Conservation (phyloP, 805 yeast genomes). For the Schizosaccharomyces octosporus region DNA sequence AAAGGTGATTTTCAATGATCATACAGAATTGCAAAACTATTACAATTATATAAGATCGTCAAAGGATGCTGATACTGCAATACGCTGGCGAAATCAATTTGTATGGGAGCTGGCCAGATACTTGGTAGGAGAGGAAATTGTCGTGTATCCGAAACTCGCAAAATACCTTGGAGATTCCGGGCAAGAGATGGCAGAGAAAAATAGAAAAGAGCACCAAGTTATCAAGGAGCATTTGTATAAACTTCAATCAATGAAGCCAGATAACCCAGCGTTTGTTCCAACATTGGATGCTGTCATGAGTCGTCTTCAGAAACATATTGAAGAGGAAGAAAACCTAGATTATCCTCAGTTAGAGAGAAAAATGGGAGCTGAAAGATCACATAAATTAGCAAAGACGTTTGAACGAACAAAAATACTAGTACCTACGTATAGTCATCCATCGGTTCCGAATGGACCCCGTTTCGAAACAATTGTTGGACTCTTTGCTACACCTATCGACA, state of each 20-base stretch:
- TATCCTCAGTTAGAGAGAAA: slow-evolving; percentile 1
- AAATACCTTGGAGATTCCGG: slow-evolving; percentile 2
- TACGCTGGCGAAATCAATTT: slow-evolving; percentile 2
- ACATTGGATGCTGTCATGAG: not conserved
- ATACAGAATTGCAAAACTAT: not conserved
- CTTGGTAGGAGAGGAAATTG: slow-evolving; percentile 3
- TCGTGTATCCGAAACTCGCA: slow-evolving; percentile 2
- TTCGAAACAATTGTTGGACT: slow-evolving; percentile 3
- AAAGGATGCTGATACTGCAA: not conserved
- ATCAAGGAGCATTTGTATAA: slow-evolving; percentile 1
- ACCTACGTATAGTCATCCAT: slow-evolving; percentile 3
- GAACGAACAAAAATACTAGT: slow-evolving; percentile 1
- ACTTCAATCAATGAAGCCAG: slow-evolving; percentile 1
- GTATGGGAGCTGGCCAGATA: slow-evolving; percentile 3
- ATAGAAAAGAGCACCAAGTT: slow-evolving; percentile 1
- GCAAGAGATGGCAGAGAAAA: not conserved
- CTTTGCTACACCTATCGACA: slow-evolving; percentile 3
- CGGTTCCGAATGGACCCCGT: slow-evolving; percentile 3
- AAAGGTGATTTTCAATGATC: not conserved
- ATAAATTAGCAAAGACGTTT: not conserved
- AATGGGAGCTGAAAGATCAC: not conserved
- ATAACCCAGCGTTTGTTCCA: not conserved
- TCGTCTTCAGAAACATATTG: not conserved
- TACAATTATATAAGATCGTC: not conserved
- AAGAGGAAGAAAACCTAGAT: slow-evolving; percentile 1